Evolutionary conservation across 2,329 filamentous ascomycete species (phyloP), one percentile per base, ranked within the genome.

Genomic region (Ascochyta clinopodiicola): DNA sequence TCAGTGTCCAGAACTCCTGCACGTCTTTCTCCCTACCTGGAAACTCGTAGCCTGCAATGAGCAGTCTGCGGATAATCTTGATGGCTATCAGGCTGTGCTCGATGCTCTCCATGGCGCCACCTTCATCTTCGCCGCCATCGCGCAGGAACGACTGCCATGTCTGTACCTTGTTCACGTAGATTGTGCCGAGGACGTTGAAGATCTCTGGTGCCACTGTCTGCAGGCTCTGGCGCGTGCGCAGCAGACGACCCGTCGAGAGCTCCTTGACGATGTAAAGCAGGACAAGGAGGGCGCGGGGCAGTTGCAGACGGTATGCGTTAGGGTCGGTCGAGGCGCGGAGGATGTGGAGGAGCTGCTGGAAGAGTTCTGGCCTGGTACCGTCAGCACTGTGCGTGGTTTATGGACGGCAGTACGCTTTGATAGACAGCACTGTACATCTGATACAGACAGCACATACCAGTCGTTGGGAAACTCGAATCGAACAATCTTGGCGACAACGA

Each of bases 261-360:
- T 98, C 95, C 77, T 98, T 99, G 69, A 96, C 87, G 25, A 96
- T 87, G 43, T 94, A 89, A 13, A 98, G 81, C 10, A 97, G 80
- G 12, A 96, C 86, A 47, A 91, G 82, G 38, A 98, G 82, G 7
- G 87, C 84, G 43, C 92, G 87, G 22, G 86, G 82, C 2, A 96
- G 84, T 50, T 89, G 87, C 12, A 88, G 70, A 38, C 86, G 85
- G 62, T 88, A 86, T 8, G 82, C 81, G 54, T 83, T 78, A 6
- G 78, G 75, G 32, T 79, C 76, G 32, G 71, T 75, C 15, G 84
- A 82, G 10, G 78, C 75, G 51, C 89, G 86, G 31, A 96, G 81
- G 25, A 88, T 79, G 24, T 82, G 78, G 43, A 76, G 64, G 6
- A 80, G 62, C 43, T 78, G 69, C 21, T 74, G 67, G 57, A 79